Conservation (phyloP, 345 rosid genomes). For the Citrus sp. region DNA sequence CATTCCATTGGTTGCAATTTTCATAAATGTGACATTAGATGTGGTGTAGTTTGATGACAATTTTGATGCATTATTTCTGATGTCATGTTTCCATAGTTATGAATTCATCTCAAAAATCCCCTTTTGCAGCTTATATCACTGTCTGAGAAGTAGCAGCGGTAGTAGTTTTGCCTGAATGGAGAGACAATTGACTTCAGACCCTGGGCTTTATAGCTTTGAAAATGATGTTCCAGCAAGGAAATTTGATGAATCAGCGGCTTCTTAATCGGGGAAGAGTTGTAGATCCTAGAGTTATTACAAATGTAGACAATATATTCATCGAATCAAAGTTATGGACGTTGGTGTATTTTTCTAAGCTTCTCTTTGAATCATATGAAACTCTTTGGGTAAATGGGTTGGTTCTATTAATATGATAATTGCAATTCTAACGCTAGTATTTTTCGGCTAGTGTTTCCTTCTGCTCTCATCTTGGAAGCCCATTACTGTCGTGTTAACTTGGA, state of each 20-base stretch:
- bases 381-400: background rate
- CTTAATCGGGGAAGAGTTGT: constrained; percentile 2
- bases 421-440: background rate
- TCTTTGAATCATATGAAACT: background rate
- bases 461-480: background rate
- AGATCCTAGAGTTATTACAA: background rate
- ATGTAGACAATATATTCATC: constrained; percentile 9
- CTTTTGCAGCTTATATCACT: constrained; percentile 53
- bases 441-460: background rate
- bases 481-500: background rate
- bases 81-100: background rate
- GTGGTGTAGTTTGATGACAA: background rate
- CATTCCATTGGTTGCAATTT: background rate
- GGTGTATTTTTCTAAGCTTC: background rate
- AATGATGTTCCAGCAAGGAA: background rate
- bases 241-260: constrained; percentile 5
- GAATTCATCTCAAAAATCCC: constrained; percentile 2
- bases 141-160: constrained; percentile 38
- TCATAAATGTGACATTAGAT: background rate
- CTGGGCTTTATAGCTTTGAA: background rate
- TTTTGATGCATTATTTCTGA: background rate
- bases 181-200: background rate
- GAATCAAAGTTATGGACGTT: constrained; percentile 2
- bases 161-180: constrained; percentile 11
- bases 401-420: constrained; percentile 8